phyloP scores from a whole-genome alignment of 2,329 filamentous ascomycete genomes.

The Penicillium sp. region DNA sequence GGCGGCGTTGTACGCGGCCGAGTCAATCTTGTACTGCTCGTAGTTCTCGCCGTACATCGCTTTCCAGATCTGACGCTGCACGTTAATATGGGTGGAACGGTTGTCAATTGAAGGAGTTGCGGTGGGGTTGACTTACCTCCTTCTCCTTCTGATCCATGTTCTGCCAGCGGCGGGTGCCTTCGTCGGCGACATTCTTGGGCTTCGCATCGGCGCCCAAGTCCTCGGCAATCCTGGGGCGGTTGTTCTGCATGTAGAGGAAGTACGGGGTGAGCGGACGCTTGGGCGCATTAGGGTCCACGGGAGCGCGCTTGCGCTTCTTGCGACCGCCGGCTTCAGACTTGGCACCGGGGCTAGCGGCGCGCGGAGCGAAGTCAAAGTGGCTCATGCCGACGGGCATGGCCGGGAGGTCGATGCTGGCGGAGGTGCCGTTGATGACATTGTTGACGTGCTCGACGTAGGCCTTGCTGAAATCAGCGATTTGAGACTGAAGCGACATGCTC shows the following conservation, averaged over 20 bases:
- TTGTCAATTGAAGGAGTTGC: neutral
- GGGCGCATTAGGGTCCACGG: conserved; percentile 86
- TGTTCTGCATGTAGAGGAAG: conserved; percentile 90
- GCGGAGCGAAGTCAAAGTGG: conserved; percentile 40
- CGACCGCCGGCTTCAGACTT: conserved; percentile 60
- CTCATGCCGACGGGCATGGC: conserved; percentile 34
- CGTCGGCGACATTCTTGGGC: conserved; percentile 83
- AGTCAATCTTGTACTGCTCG: conserved; percentile 55
- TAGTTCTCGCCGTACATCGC: conserved; percentile 58
- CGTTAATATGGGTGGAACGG: neutral
- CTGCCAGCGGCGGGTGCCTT: conserved; percentile 83
- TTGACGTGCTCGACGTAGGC: conserved; percentile 89
- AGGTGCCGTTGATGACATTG: conserved; percentile 68
- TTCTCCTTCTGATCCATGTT: conserved; percentile 74
- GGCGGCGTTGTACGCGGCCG: conserved; percentile 57
- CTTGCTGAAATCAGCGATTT: conserved; percentile 74
- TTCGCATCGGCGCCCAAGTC: conserved; percentile 73
- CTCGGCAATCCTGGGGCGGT: conserved; percentile 74
- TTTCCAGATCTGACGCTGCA: conserved; percentile 49
- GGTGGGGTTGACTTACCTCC: conserved; percentile 46
- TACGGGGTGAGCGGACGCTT: conserved; percentile 93
- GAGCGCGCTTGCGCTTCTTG: conserved; percentile 87
- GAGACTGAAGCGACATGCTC: conserved; percentile 73
- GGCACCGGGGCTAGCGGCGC: conserved; percentile 36
- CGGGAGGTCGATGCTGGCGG: conserved; percentile 54